phyloP scores from a whole-genome alignment of 805 yeast genomes.

The Torulaspora quercuum region DNA sequence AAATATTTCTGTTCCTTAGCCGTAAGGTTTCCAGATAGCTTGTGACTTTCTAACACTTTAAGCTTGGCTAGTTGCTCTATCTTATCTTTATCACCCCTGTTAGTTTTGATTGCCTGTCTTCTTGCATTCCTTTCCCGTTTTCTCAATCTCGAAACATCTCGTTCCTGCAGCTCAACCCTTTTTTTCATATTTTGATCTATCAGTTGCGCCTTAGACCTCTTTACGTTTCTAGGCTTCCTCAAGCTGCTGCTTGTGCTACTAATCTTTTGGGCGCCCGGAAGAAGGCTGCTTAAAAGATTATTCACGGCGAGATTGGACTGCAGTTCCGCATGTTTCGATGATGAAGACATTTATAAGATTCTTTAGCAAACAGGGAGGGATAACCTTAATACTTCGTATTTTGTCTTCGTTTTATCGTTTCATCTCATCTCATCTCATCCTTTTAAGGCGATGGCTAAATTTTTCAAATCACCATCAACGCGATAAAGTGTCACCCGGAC shows the following conservation, averaged over 20 bases:
- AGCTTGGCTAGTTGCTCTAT: slow-evolving; percentile 36
- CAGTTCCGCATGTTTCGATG: slow-evolving; percentile 33
- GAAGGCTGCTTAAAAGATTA: slow-evolving; percentile 37
- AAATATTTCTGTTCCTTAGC: slow-evolving; percentile 37
- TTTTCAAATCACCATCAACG: too few species aligned
- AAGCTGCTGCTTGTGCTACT: slow-evolving; percentile 8
- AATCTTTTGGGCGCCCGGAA: slow-evolving; percentile 39
- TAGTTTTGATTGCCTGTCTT: slow-evolving; percentile 29
- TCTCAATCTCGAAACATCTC: slow-evolving; percentile 35
- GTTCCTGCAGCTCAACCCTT: slow-evolving; percentile 34
- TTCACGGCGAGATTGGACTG: slow-evolving; percentile 44
- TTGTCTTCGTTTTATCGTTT: too few species aligned
- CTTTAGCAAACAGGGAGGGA: too few species aligned
- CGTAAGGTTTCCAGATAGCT: slow-evolving; percentile 32
- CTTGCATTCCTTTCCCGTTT: slow-evolving; percentile 36
- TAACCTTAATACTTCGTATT: too few species aligned
- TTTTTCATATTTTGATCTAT: slow-evolving; percentile 39
- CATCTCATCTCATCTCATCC: slow-evolving; percentile 17
- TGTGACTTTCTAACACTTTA: slow-evolving; percentile 36
- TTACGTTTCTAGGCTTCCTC: slow-evolving; percentile 5
- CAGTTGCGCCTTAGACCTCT: slow-evolving; percentile 39
- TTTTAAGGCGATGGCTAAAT: slow-evolving; percentile 2
- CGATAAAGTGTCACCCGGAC: too few species aligned
- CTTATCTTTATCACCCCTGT: slow-evolving; percentile 19
- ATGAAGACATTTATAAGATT: slow-evolving; percentile 10